Conservation (phyloP, 495 filamentous ascomycete genomes). For the Penicillium maclennaniae region DNA sequence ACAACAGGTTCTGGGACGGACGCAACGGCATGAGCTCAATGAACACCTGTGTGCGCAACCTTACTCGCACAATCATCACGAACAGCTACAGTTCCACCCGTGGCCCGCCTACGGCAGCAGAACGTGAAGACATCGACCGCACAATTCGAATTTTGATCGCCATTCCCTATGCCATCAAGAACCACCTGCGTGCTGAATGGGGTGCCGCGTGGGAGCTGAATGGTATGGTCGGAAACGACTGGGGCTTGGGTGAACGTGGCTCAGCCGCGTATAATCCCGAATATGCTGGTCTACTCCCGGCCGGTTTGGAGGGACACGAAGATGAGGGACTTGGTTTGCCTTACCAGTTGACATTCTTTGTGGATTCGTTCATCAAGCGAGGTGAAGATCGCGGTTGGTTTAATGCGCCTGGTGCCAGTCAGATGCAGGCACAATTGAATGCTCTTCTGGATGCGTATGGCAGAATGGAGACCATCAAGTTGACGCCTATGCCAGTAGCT, state of each 20-base stretch:
- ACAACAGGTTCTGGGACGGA: conserved; percentile 71
- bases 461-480: conserved; percentile 68
- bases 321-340: conserved; percentile 61
- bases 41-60: conserved; percentile 59
- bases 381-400: conserved; percentile 58
- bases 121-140: conserved; percentile 58
- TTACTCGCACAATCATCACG: conserved; percentile 55
- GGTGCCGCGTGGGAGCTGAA: conserved; percentile 47
- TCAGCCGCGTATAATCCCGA: conserved; percentile 50
- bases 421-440: conserved; percentile 62
- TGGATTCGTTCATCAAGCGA: conserved; percentile 65
- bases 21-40: conserved; percentile 56
- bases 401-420: conserved; percentile 56
- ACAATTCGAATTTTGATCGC: conserved; percentile 60
- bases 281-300: conserved; percentile 59
- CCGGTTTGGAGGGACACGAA: conserved; percentile 57
- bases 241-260: conserved; percentile 44
- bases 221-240: conserved; percentile 37
- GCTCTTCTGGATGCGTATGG: conserved; percentile 62
- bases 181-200: conserved; percentile 72
- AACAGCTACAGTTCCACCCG: conserved; percentile 32
- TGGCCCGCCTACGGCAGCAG: conserved; percentile 28
- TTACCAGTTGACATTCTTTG: conserved; percentile 61
- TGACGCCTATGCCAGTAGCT: conserved; percentile 71
- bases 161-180: conserved; percentile 71